Evolutionary conservation across 768 basidiomycete species (phyloP), one percentile per base, ranked within the genome.

Genomic region (Mrakia hoshinonis): DNA sequence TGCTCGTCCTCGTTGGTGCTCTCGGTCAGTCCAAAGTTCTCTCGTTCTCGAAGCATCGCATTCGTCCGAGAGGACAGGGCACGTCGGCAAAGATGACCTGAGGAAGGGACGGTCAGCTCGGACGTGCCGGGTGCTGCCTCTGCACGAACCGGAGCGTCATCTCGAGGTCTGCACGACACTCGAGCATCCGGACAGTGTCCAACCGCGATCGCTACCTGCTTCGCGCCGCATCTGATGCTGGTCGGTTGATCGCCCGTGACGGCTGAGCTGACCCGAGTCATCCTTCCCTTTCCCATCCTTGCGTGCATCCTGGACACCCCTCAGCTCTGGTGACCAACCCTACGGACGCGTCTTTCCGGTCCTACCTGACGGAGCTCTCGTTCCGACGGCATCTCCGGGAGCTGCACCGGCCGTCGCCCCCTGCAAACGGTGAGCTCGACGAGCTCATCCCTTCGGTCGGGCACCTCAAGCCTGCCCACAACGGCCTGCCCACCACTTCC

Each of bases 261-360:
- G 31, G 34, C 34, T 61, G 22, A 61, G 31, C 58, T 36, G 58
- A 61, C 55, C 18, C 63, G 20, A 38, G 36, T 46, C 31, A 36
- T 48, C 43, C 38, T 63, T 63, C 63, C 38, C 46, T 31, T 65
- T 34, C 39, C 39, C n/a, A 20, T 54, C 26, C 12, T 46, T 26
- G 36, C 46, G 24, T 29, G 43, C 22, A 3, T n/a, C 63, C 46
- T 48, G 39, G 12, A 18, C 63, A n/a, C 31, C 46, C 63, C 2
- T 46, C 82, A 97, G 95, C 94, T 61, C 92, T 92, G 82, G 85
- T 94, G 78, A 91, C 92, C 43, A 98, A 97, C 80, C 95, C 95
- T 29, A 87, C 89, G 69, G 93, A 97, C 80, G 87, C 87, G 60
- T 92, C 92, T 9, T 97, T 99, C 81, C 87, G 94, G 66, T 84